These are phyloP conservation scores for Raphanus raphanistrum DNA, from an alignment of 345 rosid species.

Conservation along the genomic window DNA sequence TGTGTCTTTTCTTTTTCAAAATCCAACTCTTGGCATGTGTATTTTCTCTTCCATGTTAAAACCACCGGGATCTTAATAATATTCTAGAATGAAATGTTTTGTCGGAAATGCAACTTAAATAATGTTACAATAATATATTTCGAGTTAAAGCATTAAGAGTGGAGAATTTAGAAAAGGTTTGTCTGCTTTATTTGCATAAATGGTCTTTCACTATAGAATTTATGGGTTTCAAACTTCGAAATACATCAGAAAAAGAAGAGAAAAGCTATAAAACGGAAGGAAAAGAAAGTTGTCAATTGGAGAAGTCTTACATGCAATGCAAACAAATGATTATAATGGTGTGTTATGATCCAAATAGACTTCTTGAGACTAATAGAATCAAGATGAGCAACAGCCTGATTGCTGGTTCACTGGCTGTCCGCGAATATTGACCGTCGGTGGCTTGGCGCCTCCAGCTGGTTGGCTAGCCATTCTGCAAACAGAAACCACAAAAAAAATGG, in stretches of 20 bases:
- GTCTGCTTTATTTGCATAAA: slow-evolving; percentile 12
- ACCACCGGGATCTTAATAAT: too few relatives aligned
- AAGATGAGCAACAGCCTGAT: slow-evolving; percentile 75
- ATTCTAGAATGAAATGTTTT: too few relatives aligned
- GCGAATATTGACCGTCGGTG: slow-evolving; percentile 69
- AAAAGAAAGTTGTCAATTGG: slow-evolving; percentile 11
- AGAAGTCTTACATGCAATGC: slow-evolving; percentile 31
- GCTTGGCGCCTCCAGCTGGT: slow-evolving; percentile 61
- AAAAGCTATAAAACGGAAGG: slow-evolving; percentile 6
- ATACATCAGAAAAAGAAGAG: not conserved
- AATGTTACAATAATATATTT: too few relatives aligned
- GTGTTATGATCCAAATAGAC: slow-evolving; percentile 18
- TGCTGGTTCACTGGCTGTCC: slow-evolving; percentile 82
- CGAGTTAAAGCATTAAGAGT: not conserved
- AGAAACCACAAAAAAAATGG: not conserved
- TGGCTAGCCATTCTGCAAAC: slow-evolving; percentile 72
- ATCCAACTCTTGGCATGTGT: too few relatives aligned
- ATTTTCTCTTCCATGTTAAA: too few relatives aligned
- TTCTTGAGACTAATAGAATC: slow-evolving; percentile 20
- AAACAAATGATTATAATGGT: slow-evolving; percentile 24
- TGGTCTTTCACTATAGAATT: not conserved
- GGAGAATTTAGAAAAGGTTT: too few relatives aligned
- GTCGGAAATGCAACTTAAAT: too few relatives aligned
- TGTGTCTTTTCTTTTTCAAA: too few relatives aligned
- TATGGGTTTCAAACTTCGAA: not conserved